Percentiles rank a stretch among this genome's conserved stretches.
Evolutionary conservation across 2,329 filamentous ascomycete genomes (phyloP).

Genomic region (Penicillium oxalicum): DNA sequence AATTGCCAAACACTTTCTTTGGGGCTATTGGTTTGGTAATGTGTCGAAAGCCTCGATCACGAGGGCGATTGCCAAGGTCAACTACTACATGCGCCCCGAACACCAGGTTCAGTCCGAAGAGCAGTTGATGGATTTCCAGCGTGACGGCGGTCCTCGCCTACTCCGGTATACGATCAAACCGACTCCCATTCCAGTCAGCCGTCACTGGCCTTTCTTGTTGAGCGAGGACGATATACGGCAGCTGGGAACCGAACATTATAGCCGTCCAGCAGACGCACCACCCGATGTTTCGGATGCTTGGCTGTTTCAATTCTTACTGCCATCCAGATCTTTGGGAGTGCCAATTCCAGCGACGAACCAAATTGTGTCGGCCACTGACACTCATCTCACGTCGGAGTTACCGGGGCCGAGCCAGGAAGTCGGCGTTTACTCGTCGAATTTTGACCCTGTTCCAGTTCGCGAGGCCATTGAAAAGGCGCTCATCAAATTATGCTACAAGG

Average conservation of each 20-base stretch:
- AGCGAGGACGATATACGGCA: neutral
- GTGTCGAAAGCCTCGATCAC: neutral
- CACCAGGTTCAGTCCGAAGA: slow-evolving; percentile 14
- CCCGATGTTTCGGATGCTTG: neutral
- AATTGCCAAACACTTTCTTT: slow-evolving; percentile 18
- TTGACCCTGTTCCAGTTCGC: slow-evolving; percentile 2
- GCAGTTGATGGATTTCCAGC: slow-evolving; percentile 14
- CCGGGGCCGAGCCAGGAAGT: too few species aligned
- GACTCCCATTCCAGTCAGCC: slow-evolving; percentile 4
- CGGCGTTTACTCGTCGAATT: too few species aligned
- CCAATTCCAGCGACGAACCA: neutral
- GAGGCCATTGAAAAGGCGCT: slow-evolving; percentile 23
- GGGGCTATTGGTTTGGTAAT: slow-evolving; percentile 20
- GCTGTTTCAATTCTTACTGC: neutral
- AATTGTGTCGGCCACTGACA: neutral
- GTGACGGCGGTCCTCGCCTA: slow-evolving; percentile 30
- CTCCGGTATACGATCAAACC: slow-evolving; percentile 13
- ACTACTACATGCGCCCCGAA: slow-evolving; percentile 20
- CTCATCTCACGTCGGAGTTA: too few species aligned
- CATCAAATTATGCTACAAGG: slow-evolving; percentile 22
- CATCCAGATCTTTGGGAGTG: neutral
- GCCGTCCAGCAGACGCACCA: slow-evolving; percentile 2
- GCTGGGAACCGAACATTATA: neutral
- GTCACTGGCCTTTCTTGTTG: neutral
- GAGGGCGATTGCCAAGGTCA: slow-evolving; percentile 18